Base-by-base conservation (phyloP, 108 stramenopile genomes). In the Nitzschia inconspicua region DNA sequence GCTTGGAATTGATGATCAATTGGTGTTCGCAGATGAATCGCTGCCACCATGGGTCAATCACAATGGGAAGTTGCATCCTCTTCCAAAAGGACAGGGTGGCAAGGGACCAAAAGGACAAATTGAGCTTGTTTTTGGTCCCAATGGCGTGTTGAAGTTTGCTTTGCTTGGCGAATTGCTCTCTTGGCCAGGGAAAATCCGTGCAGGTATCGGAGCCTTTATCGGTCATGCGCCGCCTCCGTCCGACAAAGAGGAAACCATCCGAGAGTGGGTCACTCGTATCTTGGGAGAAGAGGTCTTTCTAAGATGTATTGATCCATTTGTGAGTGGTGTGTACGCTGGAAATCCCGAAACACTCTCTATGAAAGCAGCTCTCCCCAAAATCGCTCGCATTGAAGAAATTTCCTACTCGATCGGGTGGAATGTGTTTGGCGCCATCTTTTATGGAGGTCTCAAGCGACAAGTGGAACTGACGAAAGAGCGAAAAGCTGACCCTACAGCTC, bases 241-340 rank as follows among this genome's bases (percentile, higher is more conserved):
- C 8, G 77, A 56, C 18, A 79, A 84, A 42, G 96, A 98, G 68
- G 98, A 98, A 68, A 88, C 90, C 7, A 91, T 98, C 32, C 79
- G 85, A 27, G 96, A 97, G 32, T 98, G 86, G 76, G 93, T 97
- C 6, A 93, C 92, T 13, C 72, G 98, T 24, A 85, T 79, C 31
- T 73, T 97, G 8, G 98, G 97, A 43, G 81, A 81, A 37, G 96
- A 98, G 69, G 87, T 86, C 20, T 97, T 96, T 71, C 60, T 79
- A 43, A 64, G 93, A 25, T 68, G 86, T 41, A 96, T 98, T 57
- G 98, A 98, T 52, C 98, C 98, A 26, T 96, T 98, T 61, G 95
- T 98, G 18, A 84, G 80, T 18, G 98, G 98, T 9, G 95, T 98
- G 3, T 98, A 98, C 66, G 96, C 95, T 39, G 98, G 98, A 8